Base-by-base conservation (phyloP, 768 basidiomycete species). In the Rhodocollybia butyracea region DNA sequence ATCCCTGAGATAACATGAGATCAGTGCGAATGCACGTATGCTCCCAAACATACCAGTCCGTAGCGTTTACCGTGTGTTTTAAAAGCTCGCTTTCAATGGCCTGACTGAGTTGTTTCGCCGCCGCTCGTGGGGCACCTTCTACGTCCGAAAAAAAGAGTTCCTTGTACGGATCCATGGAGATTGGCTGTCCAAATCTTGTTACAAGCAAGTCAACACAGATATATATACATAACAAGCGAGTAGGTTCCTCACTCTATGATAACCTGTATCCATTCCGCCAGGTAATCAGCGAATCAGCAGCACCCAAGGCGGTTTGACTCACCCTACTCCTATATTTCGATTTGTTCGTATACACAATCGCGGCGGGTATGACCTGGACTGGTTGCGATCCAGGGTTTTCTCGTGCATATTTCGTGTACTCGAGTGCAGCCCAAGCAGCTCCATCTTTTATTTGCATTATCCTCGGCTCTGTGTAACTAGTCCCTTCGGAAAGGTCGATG, bases 341-440 rank as follows among this genome's bases (percentile, higher is more conserved):
- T 71, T 99, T 98, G 74, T 98, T 87, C 54, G 91, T 93, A 70
- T 98, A 98, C 13, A 93, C 92, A 59, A 99, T 94, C 4, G 91
- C 85, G 21, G 86, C 84, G 6, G 95, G 94, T 36, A 96, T 73
- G 59, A 98, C 81, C 26, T 79, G 73, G 3, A 90, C 80, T 22
- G 80, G 78, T 61, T 78, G 70, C 50, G 69, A 67, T 57, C 75
- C 76, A 26, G 81, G 76, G 62, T 84, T 75, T 54, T 85, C 82
- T 57, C 72, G 73, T 34, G 83, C 76, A 83, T 91, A 94, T 63
- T 89, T 88, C 10, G 84, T 78, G 68, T 94, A 98, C 71, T 98
- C 97, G 60, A 98, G 76, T 4, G 94, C 91, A 46, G 93, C 88
- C 94, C 94, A 98, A 11, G 94, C 85, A 31, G 91, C 90, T 27